These are phyloP conservation scores for Penicillium sp. DNA, from an alignment of 2,329 filamentous ascomycete genomes.

Conservation along the genomic window DNA sequence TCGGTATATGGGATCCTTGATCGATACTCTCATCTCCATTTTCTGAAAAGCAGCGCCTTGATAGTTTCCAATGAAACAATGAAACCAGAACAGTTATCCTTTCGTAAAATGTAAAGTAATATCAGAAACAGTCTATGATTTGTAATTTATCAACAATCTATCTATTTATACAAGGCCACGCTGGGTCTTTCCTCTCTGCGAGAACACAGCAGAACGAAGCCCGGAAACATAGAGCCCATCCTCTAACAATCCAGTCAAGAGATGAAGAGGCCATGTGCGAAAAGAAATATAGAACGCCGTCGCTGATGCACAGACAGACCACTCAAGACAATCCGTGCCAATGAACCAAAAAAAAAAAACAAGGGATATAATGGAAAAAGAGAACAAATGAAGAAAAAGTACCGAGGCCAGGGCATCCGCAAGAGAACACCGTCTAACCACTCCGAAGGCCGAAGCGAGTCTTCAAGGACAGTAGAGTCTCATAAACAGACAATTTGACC, in stretches of 20 bases:
- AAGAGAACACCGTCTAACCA: not conserved
- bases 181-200: not conserved
- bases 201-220: not conserved
- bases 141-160: conserved; percentile 14
- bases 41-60: conserved; percentile 22
- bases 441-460: conserved; percentile 49
- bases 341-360: conserved; percentile 5
- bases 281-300: conserved; percentile 24
- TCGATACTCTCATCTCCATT: conserved; percentile 20
- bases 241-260: not conserved
- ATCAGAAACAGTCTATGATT: conserved; percentile 1
- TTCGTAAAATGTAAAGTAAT: not conserved
- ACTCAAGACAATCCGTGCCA: conserved; percentile 24
- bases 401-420: not conserved
- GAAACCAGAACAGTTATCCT: conserved; percentile 15
- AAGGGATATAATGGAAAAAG: conserved; percentile 17
- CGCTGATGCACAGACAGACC: conserved; percentile 33
- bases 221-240: not conserved
- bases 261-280: conserved; percentile 2
- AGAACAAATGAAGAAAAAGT: not conserved
- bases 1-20: conserved; percentile 27
- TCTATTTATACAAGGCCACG: conserved; percentile 20
- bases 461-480: conserved; percentile 55
- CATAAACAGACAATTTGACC: conserved; percentile 59
- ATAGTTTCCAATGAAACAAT: conserved; percentile 29